Evolutionary conservation across 768 basidiomycete genomes (phyloP), one percentile per base, ranked within the genome.

Genomic region (Lentinula sp.): DNA sequence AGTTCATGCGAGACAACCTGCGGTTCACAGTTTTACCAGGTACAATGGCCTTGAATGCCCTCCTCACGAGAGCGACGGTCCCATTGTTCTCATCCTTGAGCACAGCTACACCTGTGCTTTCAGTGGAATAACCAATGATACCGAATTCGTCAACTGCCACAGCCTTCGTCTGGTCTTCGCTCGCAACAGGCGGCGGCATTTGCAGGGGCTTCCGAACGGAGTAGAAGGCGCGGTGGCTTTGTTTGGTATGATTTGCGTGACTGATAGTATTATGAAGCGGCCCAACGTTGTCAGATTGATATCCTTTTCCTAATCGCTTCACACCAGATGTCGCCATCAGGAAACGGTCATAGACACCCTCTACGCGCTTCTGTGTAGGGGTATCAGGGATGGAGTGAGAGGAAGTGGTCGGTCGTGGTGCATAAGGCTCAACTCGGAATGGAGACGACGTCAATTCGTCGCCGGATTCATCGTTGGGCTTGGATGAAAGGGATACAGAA

Each of bases 241-340:
- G 73, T 61, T 77, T 66, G 63, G 71, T 70, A 36, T 68, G 39
- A 57, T 32, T 70, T 63, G 46, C 61, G 61, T 67, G 66, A 3
- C 66, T 52, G 15, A 72, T 64, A 42, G 70, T 72, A 62, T 77
- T 76, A 5, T 71, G 71, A 43, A 79, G 67, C 3, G 83, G 78
- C 23, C 76, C 80, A 57, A 73, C 59, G 63, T 81, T 82, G 57
- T 90, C 83, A 2, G 89, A 91, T 71, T 93, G 88, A 66, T 93
- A 92, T 6, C 91, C 91, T 67, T 84, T 86, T 3, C 91, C 91
- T 7, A 88, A 74, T 33, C 90, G 88, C 68, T 86, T 91, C 43
- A 93, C 90, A 32, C 88, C 87, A 1, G 86, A 83, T 1, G 88
- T 90, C 10, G 90, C 86, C 87, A 91, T 89, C 33, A 93, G 77